Evolutionary conservation across 495 filamentous ascomycete species (phyloP), one percentile per base, ranked within the genome.

Genomic region (Neurospora cerealis): DNA sequence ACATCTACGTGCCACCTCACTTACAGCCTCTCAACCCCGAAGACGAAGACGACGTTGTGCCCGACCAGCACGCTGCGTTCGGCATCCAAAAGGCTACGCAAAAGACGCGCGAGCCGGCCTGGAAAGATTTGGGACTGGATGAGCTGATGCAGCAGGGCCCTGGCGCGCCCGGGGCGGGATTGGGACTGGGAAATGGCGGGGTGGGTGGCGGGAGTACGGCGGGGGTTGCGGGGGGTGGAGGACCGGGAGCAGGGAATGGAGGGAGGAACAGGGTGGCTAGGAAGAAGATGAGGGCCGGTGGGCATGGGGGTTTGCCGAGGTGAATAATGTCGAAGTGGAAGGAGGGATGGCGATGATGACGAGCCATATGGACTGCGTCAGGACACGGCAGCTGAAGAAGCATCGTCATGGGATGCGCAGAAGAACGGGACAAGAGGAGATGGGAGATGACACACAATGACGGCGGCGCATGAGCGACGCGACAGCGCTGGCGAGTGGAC

Each of bases 21-120:
- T 89, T 94, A 81, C 94, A 97, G 81, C 96, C 96, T 1, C 86
- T 94, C 69, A 98, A 98, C 82, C 96, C 96, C 0, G 96, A 98
- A 83, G 96, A 99, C 80, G 96, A 99, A 83, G 96, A 99, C 78
- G 96, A 98, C 75, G 92, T 99, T 5, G 95, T 99, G 13, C 96
- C 96, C 1, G 94, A 98, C 78, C 94, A 97, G 85, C 96, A 99
- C 82, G 95, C 96, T 2, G 96, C 96, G 7, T 99, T 97, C 83
- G 96, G 96, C 3, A 98, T 99, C 77, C 88, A 91, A 77, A 89
- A 94, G 77, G 96, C 95, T 0, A 97, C 90, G 75, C 90, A 92
- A 83, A 88, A 87, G 70, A 83, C 82, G 75, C 84, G 86, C 71
- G 94, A 95, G 83, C 84, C 89, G 3, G 89, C 91, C 5, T 98